These are phyloP conservation scores for Malus asiatica DNA, from an alignment of 306 rosid species.

Conservation along the genomic window DNA sequence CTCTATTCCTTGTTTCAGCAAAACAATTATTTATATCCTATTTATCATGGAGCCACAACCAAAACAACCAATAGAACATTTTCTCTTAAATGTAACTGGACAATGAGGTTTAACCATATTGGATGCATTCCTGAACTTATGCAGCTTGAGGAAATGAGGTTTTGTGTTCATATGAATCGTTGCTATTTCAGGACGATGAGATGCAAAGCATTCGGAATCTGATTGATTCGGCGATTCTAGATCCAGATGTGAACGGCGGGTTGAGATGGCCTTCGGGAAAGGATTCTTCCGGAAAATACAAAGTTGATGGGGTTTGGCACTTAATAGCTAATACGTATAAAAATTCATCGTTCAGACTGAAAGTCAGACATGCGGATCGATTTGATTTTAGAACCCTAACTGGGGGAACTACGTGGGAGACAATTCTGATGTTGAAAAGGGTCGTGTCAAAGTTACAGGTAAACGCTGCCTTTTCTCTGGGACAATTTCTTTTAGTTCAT, in stretches of 20 bases:
- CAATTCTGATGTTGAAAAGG: constrained; percentile 25
- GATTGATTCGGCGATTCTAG: constrained; percentile 36
- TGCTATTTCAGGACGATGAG: constrained; percentile 44
- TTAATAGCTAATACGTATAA: constrained; percentile 17
- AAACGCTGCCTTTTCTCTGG: background rate
- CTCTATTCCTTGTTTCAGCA: background rate
- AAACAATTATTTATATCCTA: background rate
- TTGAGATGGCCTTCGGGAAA: constrained; percentile 57
- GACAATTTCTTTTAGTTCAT: background rate
- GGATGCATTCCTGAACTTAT: background rate
- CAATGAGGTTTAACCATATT: background rate
- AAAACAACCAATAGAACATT: background rate
- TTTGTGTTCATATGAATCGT: background rate
- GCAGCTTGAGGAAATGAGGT: background rate
- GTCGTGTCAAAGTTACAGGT: constrained; percentile 29
- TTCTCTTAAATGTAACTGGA: background rate
- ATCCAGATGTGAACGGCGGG: constrained; percentile 51
- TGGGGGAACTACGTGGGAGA: constrained; percentile 38
- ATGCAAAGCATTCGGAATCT: constrained; percentile 31
- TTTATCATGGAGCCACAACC: background rate
- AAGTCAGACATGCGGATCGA: constrained; percentile 39
- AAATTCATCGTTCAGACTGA: constrained; percentile 30
- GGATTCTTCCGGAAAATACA: constrained; percentile 30
- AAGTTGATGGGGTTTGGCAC: constrained; percentile 38
- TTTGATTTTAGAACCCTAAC: constrained; percentile 27